Conservation (phyloP, 2,329 filamentous ascomycete species). For the Byssochlamys sp. region DNA sequence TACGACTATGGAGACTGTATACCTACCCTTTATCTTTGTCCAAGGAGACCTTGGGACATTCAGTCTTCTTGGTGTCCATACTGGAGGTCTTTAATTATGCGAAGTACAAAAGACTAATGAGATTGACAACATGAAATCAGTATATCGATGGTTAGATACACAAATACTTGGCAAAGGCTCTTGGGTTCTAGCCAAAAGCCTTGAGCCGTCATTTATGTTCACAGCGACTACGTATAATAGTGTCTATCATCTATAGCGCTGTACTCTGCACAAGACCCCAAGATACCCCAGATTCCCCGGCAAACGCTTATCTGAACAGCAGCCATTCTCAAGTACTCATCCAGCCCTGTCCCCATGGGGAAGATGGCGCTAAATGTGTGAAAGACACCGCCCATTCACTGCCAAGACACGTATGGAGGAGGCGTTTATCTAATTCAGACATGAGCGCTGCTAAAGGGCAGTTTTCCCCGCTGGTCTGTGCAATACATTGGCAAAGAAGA, state of each 20-base stretch:
- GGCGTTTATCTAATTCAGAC: not conserved
- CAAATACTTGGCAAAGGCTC: too few species aligned
- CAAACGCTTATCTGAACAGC: not conserved
- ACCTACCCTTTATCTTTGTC: not conserved
- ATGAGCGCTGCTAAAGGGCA: not conserved
- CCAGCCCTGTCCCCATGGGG: not conserved
- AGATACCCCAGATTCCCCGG: not conserved
- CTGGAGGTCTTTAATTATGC: not conserved
- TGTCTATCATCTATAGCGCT: not conserved
- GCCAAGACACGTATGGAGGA: not conserved
- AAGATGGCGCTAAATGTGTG: not conserved
- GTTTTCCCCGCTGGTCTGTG: not conserved
- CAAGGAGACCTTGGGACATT: conserved; percentile 13
- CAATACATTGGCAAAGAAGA: not conserved
- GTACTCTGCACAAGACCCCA: not conserved
- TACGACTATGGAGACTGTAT: conserved; percentile 11
- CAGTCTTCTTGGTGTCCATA: not conserved
- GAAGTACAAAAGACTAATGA: not conserved
- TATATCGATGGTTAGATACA: not conserved
- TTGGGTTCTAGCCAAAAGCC: not conserved
- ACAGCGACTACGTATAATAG: not conserved
- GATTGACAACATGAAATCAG: not conserved
- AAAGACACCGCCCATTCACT: not conserved
- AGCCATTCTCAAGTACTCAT: not conserved
- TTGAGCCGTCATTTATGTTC: not conserved